Conservation (phyloP, 2,329 filamentous ascomycete species). For the Stagonosporopsis tanaceti region DNA sequence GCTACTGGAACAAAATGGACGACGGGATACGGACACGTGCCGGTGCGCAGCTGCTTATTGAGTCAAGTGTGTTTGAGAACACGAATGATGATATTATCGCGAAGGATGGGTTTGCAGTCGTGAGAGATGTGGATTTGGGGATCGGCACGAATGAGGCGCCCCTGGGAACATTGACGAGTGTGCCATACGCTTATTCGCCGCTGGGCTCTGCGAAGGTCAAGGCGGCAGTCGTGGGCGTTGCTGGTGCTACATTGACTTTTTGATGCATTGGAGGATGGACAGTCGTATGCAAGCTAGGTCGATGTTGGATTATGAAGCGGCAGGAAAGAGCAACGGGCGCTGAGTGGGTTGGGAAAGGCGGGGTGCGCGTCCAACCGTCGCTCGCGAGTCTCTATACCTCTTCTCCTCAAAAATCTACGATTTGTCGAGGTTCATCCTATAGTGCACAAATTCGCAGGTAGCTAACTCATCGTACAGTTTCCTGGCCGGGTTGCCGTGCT, state of each 20-base stretch:
- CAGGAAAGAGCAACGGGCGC: background rate
- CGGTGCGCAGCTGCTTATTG: conserved; percentile 48
- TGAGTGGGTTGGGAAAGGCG: background rate
- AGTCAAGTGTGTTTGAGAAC: conserved; percentile 41
- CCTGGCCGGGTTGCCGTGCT: conserved; percentile 19
- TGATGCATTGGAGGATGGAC: background rate
- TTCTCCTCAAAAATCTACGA: background rate
- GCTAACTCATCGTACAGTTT: conserved; percentile 21
- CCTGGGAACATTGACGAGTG: conserved; percentile 33
- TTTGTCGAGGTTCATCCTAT: conserved; percentile 8
- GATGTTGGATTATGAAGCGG: background rate
- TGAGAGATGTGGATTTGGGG: conserved; percentile 43
- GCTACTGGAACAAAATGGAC: conserved; percentile 40
- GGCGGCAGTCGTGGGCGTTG: conserved; percentile 44
- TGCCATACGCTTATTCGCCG: conserved; percentile 8
- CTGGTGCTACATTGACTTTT: conserved; percentile 6
- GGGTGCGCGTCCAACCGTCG: background rate
- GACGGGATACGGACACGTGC: conserved; percentile 48
- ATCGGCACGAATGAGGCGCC: conserved; percentile 35
- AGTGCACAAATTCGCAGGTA: conserved; percentile 13
- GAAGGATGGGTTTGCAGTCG: conserved; percentile 39
- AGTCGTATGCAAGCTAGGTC: background rate
- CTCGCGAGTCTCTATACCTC: background rate
- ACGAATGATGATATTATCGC: conserved; percentile 33
- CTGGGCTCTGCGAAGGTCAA: conserved; percentile 45